Base-by-base conservation (phyloP, 176 grass and related monocot species). In the Cenchrus americanus region DNA sequence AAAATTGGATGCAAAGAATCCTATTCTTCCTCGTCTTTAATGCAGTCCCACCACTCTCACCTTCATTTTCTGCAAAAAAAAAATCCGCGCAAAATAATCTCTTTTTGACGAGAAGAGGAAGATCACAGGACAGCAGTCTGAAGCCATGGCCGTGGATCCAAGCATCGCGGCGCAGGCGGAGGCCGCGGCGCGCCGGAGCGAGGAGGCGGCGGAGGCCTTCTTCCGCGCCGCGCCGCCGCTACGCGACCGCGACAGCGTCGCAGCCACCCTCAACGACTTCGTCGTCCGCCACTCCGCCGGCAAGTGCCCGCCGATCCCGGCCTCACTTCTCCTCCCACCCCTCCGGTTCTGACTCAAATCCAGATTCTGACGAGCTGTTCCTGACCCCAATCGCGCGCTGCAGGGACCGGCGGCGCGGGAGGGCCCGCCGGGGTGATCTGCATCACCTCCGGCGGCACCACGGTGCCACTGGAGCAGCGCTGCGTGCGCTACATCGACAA, bases 401-500 rank as follows among this genome's bases (percentile, higher is more conserved):
- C 57, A 86, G 88, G 78, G 48, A 49, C 37, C 67, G 12, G 87
- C 19, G 76, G 44, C 10, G 63, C 14, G 4, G 79, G 37, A 48
- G 23, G 68, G 34, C 69, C 69, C 48, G 46, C 10, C 3, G 85
- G 92, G 54, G 78, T 97, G 60, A 87, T 94, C 15, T 97, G 95
- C 54, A 62, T 97, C 75, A 97, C 92, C 73, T 97, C 90, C 62
- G 95, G 95, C 65, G 95, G 95, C 58, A 97, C 95, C 9, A 97
- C 95, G 37, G 92, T 97, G 78, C 95, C 95, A 10, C 85, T 97
- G 59, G 92, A 97, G 90, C 92, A 94, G 70, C 82, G 95, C 23
- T 97, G 95, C 71, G 95, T 97, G 52, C 90, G 92, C 7, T 97
- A 93, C 79, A 94, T 97, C 74, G 92, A 97, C 79, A 94, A 97